A percentile compares a stretch with the other conserved stretches of the same genome.
phyloP scores from a whole-genome alignment of 495 filamentous ascomycete species.

The Annulohypoxylon nitens region DNA sequence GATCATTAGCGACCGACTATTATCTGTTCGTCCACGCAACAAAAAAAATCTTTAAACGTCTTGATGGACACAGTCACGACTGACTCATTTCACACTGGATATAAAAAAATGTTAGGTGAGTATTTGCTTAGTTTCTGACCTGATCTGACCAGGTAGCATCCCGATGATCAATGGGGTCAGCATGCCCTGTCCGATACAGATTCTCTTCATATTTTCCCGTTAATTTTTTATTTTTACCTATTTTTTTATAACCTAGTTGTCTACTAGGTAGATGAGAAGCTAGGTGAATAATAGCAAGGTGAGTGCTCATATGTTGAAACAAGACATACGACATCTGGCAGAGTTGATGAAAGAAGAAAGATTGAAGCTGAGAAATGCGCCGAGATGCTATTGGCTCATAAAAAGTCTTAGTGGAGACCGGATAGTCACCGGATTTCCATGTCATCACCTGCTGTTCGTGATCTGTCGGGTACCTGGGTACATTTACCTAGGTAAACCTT shows the following conservation, averaged over 20 bases:
- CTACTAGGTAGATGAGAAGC: not conserved
- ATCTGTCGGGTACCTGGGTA: conserved; percentile 15
- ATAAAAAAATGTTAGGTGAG: not conserved
- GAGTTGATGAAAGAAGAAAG: not conserved
- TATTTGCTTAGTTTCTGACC: not conserved
- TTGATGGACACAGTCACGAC: not conserved
- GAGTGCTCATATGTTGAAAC: not conserved
- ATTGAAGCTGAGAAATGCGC: conserved; percentile 2
- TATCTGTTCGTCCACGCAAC: not conserved
- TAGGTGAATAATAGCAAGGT: not conserved
- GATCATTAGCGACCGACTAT: not conserved
- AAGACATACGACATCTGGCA: not conserved
- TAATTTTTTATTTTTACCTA: not conserved
- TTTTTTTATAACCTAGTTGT: not conserved
- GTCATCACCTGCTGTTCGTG: not conserved
- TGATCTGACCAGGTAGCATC: not conserved
- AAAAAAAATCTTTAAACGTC: too few relatives aligned
- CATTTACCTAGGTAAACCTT: conserved; percentile 16
- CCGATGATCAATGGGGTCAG: not conserved
- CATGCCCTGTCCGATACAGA: not conserved
- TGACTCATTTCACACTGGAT: not conserved
- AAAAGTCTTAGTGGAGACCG: conserved; percentile 3
- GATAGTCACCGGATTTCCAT: conserved; percentile 5
- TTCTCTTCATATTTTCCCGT: not conserved
- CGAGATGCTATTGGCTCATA: not conserved